These are phyloP conservation scores for Fusarium verrucosum DNA, from an alignment of 2,329 filamentous ascomycete genomes.

Conservation along the genomic window DNA sequence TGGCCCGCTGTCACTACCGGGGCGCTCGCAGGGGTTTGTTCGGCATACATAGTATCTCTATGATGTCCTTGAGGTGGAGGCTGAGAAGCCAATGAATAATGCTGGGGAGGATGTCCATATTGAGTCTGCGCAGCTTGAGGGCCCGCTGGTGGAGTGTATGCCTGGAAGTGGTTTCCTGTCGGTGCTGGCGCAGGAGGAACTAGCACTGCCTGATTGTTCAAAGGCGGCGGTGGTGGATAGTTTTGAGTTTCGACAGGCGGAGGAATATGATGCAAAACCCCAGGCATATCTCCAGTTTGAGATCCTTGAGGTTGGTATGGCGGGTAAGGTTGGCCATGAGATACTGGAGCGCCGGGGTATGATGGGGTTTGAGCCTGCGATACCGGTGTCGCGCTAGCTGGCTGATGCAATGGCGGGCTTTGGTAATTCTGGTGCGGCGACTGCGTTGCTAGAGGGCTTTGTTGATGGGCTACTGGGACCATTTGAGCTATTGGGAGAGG, in stretches of 20 bases:
- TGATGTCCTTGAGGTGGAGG: not conserved
- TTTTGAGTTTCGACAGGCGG: not conserved
- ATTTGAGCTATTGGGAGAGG: not conserved
- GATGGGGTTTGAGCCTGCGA: not conserved
- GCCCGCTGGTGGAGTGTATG: not conserved
- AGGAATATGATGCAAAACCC: not conserved
- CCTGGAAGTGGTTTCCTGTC: not conserved
- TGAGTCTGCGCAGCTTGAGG: not conserved
- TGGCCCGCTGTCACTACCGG: not conserved
- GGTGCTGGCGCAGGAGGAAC: not conserved
- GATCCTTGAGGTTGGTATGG: not conserved
- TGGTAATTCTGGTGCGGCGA: constrained; percentile 1
- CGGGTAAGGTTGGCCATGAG: not conserved
- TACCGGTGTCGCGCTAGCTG: not conserved
- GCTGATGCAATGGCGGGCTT: not conserved
- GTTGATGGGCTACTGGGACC: not conserved
- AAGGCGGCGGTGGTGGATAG: not conserved
- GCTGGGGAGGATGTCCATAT: not conserved
- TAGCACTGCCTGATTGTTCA: not conserved
- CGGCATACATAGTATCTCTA: not conserved
- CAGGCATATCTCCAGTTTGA: not conserved
- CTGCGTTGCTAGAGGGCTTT: not conserved
- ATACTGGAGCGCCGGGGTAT: not conserved
- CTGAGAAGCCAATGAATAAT: not conserved
- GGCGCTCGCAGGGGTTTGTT: not conserved